Percentiles rank a stretch among this genome's conserved stretches.
These are phyloP conservation scores for Calocybe gangraenosa DNA, from an alignment of 768 basidiomycete genomes.

Conservation along the genomic window DNA sequence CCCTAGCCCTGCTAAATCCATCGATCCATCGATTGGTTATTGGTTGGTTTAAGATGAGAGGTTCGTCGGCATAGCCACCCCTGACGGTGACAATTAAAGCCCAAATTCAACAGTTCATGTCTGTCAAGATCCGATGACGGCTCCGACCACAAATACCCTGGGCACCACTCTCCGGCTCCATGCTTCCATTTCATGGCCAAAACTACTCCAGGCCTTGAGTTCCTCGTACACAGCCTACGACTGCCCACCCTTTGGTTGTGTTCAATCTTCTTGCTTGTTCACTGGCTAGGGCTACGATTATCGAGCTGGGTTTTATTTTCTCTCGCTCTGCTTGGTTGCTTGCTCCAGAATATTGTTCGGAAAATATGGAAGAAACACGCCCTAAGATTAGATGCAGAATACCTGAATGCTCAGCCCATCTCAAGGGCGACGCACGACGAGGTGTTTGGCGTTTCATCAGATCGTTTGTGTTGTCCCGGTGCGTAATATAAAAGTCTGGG, in stretches of 20 bases:
- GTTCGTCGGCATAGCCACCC: no score
- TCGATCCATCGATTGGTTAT: no score
- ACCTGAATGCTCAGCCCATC: background rate
- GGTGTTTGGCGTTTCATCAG: background rate
- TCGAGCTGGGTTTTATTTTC: background rate
- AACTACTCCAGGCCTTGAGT: slow-evolving; percentile 8
- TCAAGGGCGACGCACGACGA: background rate
- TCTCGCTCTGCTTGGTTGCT: background rate
- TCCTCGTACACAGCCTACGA: slow-evolving; percentile 3
- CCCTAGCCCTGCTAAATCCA: no score
- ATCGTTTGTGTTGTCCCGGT: background rate
- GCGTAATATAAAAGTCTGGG: background rate
- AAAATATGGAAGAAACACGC: background rate
- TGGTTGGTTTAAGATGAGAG: no score
- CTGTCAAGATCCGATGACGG: no score
- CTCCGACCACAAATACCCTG: no score
- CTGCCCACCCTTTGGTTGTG: slow-evolving; percentile 1
- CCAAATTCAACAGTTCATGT: no score
- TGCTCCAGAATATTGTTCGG: background rate
- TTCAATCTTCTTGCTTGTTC: slow-evolving; percentile 1
- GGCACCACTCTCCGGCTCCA: no score
- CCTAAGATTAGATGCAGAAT: background rate
- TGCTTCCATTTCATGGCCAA: slow-evolving; percentile 9
- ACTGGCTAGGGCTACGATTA: background rate
- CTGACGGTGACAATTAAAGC: no score